phyloP scores from a whole-genome alignment of 2,329 filamentous ascomycete genomes.

The Botrytis pseudocinerea region DNA sequence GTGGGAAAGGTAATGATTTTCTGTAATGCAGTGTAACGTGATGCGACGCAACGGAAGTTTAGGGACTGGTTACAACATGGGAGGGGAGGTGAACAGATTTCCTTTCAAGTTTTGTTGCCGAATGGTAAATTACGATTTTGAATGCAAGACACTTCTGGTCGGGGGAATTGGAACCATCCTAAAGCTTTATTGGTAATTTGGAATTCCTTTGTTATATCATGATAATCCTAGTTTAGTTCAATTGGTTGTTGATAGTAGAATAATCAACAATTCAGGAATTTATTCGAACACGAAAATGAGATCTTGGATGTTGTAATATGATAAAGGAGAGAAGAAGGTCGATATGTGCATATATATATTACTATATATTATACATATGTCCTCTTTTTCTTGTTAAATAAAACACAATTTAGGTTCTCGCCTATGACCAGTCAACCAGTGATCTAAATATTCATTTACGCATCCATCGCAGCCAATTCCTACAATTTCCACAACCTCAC shows the following conservation, averaged over 20 bases:
- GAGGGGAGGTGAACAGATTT: background rate
- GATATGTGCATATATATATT: background rate
- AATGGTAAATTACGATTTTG: background rate
- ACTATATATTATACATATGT: background rate
- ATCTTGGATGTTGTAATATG: background rate
- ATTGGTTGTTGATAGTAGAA: background rate
- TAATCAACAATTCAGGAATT: background rate
- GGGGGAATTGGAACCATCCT: background rate
- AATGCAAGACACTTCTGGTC: slow-evolving; percentile 11
- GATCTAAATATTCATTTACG: no score
- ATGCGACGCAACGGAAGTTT: background rate
- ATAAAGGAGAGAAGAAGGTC: background rate
- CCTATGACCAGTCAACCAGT: no score
- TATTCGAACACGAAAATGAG: background rate
- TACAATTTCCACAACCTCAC: background rate
- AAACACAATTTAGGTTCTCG: background rate
- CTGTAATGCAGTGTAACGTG: background rate
- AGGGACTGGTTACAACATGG: background rate
- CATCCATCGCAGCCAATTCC: background rate
- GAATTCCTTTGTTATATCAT: background rate
- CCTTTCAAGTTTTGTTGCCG: background rate
- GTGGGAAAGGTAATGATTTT: background rate
- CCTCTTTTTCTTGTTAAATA: background rate
- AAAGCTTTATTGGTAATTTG: background rate
- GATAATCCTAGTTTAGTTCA: background rate